Conservation (phyloP, 2,329 filamentous ascomycete genomes). For the Samsoniella hepiali region DNA sequence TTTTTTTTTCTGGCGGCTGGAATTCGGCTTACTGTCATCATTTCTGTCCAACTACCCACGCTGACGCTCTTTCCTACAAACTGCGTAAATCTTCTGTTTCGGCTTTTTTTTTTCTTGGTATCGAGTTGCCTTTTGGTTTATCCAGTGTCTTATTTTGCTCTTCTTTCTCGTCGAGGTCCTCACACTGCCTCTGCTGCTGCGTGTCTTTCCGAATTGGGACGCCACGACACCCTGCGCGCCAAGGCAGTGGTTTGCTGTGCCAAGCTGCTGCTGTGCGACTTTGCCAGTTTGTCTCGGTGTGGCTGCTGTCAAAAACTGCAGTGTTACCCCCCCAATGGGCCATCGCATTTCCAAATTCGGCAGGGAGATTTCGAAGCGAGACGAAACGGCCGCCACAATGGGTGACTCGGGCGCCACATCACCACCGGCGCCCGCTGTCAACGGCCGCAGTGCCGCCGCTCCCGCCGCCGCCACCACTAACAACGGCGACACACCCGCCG, state of each 20-base stretch:
- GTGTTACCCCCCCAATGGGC: not conserved
- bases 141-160: too few relatives aligned
- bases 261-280: too few relatives aligned
- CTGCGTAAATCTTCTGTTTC: not conserved
- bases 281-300: too few relatives aligned
- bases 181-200: not conserved
- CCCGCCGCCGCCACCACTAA: not conserved
- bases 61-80: not conserved
- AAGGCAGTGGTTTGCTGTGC: too few relatives aligned
- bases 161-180: not conserved
- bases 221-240: too few relatives aligned
- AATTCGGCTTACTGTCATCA: not conserved
- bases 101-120: not conserved
- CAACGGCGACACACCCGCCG: not conserved
- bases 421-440: not conserved
- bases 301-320: too few relatives aligned
- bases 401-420: not conserved
- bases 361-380: not conserved
- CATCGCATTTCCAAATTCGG: not conserved
- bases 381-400: not conserved
- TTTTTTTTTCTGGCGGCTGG: not conserved
- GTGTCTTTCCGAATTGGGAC: too few relatives aligned
- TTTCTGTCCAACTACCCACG: not conserved
- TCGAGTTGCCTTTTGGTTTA: too few relatives aligned
- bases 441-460: not conserved